Evolutionary conservation across 139 green algal genomes (phyloP).

Genomic region (Chlorella ohadii): DNA sequence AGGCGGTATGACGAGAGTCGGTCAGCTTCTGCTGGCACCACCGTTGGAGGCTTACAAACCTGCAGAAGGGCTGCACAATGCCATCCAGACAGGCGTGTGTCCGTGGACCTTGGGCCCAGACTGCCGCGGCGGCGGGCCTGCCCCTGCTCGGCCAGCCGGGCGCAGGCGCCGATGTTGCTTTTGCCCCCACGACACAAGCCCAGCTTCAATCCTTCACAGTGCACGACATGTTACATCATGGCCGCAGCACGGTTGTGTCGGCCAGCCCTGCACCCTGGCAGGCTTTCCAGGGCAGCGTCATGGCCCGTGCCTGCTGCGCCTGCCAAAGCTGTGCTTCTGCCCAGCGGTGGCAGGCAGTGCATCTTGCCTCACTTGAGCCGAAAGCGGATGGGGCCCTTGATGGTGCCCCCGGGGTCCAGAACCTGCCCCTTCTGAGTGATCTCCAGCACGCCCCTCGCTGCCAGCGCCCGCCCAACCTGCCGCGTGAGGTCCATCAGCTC

Average conservation of each 20-base stretch:
- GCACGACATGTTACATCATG: not conserved
- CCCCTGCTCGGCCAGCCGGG: not conserved
- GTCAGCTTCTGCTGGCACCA: too few relatives aligned
- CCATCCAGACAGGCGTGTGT: too few relatives aligned
- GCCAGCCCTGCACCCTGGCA: not conserved
- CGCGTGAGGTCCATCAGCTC: slow-evolving; percentile 47
- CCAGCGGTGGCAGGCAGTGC: not conserved
- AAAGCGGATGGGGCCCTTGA: slow-evolving; percentile 55
- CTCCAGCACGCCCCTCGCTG: slow-evolving; percentile 25
- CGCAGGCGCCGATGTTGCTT: not conserved
- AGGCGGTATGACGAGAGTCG: too few relatives aligned
- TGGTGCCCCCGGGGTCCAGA: slow-evolving; percentile 23
- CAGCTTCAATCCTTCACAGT: not conserved
- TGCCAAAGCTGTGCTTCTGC: too few relatives aligned
- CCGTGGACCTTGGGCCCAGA: too few relatives aligned
- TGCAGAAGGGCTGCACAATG: too few relatives aligned
- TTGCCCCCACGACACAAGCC: not conserved
- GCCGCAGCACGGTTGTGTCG: not conserved
- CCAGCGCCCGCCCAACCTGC: slow-evolving; percentile 34
- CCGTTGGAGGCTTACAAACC: too few relatives aligned
- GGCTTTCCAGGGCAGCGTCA: slow-evolving; percentile 2
- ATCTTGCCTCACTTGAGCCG: slow-evolving; percentile 20
- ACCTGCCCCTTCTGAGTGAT: slow-evolving; percentile 55
- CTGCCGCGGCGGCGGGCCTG: too few relatives aligned
- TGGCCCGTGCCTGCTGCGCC: not conserved